Base-by-base conservation (phyloP, 2,329 filamentous ascomycete genomes). In the Parastagonospora nodorum region DNA sequence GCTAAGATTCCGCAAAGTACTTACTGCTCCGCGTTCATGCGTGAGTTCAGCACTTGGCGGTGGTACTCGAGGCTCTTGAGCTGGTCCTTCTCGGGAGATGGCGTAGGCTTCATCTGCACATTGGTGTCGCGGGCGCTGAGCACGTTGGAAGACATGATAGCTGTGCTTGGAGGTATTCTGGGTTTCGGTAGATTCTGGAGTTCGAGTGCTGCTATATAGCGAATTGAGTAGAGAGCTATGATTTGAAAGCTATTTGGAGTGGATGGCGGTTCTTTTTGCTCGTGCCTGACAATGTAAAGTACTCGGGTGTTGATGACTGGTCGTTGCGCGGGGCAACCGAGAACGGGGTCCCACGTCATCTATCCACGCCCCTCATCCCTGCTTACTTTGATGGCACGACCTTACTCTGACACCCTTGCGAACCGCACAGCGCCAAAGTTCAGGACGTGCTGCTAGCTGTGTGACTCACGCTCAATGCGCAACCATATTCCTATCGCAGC, bases 31-130 rank as follows among this genome's bases (percentile, higher is more conserved):
- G 85, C 78, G 49, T 87, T 81, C 73, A 90, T 84, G 79, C 88
- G 89, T 71, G 82, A 84, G 71, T 90, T 83, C 51, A 92, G 79
- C 48, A 89, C 80, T 76, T 90, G 86, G 56, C 88, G 88, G 71
- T 92, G 88, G 71, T 89, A 89, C 68, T 91, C 88, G 80, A 92
- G 71, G 37, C 64, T 72, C 68, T 75, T 75, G 12, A 66, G 66
- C 71, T 81, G 63, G 45, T 66, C 54, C 38, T 68, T 61, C 47
- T 65, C 66, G 1, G 67, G 53, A 14, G 64, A 64, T 10, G 57
- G 35, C 8, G 32, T 53, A 15, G 57, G 53, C 51, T 68, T 69
- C 53, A 71, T 48, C 48, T 68, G 70, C 52, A 78, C 78, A 76
- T 90, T 90, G 76, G 82, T 79, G 77, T 89, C 86, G 76, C 86